Evolutionary conservation across 108 stramenopile species (phyloP), one percentile per base, ranked within the genome.

Genomic region (Licmophora abbreviata): DNA sequence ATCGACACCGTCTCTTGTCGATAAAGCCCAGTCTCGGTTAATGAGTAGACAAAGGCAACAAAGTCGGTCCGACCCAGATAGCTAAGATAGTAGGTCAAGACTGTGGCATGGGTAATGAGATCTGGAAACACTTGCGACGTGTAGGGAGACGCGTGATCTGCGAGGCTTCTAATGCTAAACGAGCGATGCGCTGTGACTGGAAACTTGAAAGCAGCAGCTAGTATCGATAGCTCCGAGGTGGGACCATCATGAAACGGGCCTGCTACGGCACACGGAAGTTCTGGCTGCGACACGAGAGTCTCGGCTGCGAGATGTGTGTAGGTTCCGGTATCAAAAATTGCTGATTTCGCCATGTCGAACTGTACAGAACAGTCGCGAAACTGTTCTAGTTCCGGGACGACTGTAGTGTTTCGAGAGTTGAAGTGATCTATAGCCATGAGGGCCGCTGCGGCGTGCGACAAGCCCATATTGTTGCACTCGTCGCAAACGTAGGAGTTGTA

Each of bases 401-500:
- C 26, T 6, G 36, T 18, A 15, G 52, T 15, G 23, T 53, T 20
- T 7, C 52, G 52, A 9, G 33, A 7, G 24, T 53, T 53, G 26
- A 53, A 53, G 26, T 53, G 24, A 21, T 53, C 52, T 15, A 37
- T 37, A n/a, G 52, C 52, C n/a, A 53, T 10, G 20, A 53, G 20
- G 37, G 52, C 38, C 4, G 24, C 8, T 10, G 52, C 52, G 14
- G 38, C 15, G 14, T 53, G 52, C 18, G 18, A 17, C 8, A 11
- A 44, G 17, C 12, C 12, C 7, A 18, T 8, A 44, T 44, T 35
- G 34, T n/a, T n/a, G n/a, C n/a, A n/a, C n/a, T n/a, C n/a, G n/a
- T n/a, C n/a, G n/a, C n/a, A n/a, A n/a, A n/a, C n/a, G n/a, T n/a
- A n/a, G n/a, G n/a, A n/a, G n/a, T n/a, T n/a, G n/a, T n/a, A n/a